Base-by-base conservation (phyloP, 106 monocot genomes). In the Dendrobium officinale region DNA sequence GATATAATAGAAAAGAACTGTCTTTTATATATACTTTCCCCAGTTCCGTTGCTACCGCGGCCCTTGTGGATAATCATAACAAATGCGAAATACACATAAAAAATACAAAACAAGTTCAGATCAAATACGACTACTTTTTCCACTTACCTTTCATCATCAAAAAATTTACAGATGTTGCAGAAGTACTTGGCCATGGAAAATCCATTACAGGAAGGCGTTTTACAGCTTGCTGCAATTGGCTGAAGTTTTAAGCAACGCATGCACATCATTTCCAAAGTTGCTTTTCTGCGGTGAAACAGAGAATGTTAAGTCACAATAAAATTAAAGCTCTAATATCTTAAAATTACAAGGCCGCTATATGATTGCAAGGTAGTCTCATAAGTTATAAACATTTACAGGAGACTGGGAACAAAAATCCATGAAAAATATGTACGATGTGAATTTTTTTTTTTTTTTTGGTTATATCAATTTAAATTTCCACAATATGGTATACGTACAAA, bases 101-200 rank as follows among this genome's bases (percentile, higher is more conserved):
- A 72, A 72, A 72, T 42, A 1, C 41, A 47, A 51, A 5, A 54
- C 11, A 73, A 42, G n/a, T 24, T 42, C 31, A 45, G 17, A 29
- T 49, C 8, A 33, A 7, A 20, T n/a, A 51, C 42, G 20, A 1
- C 41, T 22, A 22, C 18, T 72, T 40, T 58, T 67, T 41, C 75
- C 8, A 67, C 56, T 55, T 91, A 99, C 99, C 99, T 93, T 88
- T 99, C 95, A 86, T 99, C 99, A 85, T 99, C 95, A 84, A 99
- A 99, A 87, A 99, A 91, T 82, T 99, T 99, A 92, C 99, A 99
- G 58, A 99, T 91, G 85, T 64, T 99, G 85, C 99, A 99, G 79
- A 81, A 99, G 77, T 99, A 99, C 81, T 95, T 95, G 4, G 95
- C 93, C 99, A 99, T 99, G 37, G 81, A 88, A 81, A 99, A 84